Conservation (phyloP, 2,329 filamentous ascomycete species). For the Aspergillus pseudotamarii region DNA sequence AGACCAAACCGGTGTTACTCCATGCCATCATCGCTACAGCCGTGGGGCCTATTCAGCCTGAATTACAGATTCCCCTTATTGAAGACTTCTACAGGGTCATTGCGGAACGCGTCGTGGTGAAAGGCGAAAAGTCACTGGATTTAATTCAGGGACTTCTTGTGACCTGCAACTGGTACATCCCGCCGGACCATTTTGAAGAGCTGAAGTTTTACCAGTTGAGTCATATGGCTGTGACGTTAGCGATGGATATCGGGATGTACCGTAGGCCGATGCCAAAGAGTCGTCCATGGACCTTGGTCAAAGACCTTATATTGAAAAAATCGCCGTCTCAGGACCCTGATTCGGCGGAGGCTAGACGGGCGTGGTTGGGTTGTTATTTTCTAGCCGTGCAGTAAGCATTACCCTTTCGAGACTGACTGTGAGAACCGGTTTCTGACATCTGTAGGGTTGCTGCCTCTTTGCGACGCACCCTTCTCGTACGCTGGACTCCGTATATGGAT, state of each 20-base stretch:
- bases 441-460: slow-evolving; percentile 60
- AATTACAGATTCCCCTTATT: slow-evolving; percentile 64
- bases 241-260: slow-evolving; percentile 79
- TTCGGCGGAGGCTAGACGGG: slow-evolving; percentile 59
- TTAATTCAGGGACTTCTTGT: slow-evolving; percentile 78
- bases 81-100: slow-evolving; percentile 72
- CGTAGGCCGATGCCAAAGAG: slow-evolving; percentile 49
- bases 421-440: neutral
- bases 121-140: slow-evolving; percentile 80
- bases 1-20: slow-evolving; percentile 62
- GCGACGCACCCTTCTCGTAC: slow-evolving; percentile 59
- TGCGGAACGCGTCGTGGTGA: slow-evolving; percentile 72
- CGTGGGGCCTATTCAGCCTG: slow-evolving; percentile 55
- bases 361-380: slow-evolving; percentile 65
- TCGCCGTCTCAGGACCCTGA: slow-evolving; percentile 48
- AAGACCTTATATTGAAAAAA: slow-evolving; percentile 44
- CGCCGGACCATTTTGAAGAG: slow-evolving; percentile 80
- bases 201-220: slow-evolving; percentile 88
- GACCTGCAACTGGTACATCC: slow-evolving; percentile 80
- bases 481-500: slow-evolving; percentile 66
- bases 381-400: slow-evolving; percentile 56
- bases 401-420: neutral
- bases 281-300: slow-evolving; percentile 37
- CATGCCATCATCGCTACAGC: slow-evolving; percentile 60
- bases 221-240: slow-evolving; percentile 79